phyloP scores from a whole-genome alignment of 2,329 filamentous ascomycete species.

The Verticillium isaacii region DNA sequence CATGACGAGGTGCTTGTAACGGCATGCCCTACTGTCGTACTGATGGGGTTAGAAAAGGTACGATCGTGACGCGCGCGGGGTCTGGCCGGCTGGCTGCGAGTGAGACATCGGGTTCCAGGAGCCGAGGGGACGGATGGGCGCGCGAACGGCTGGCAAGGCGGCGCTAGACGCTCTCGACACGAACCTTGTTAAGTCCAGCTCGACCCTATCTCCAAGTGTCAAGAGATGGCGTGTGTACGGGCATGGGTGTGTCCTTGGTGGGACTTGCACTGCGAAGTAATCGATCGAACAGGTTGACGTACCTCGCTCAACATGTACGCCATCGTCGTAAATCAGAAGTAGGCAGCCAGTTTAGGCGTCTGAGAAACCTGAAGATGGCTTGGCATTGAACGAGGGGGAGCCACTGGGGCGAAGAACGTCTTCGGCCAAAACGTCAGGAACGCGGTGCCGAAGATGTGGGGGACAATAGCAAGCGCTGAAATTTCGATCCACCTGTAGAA shows the following conservation, averaged over 20 bases:
- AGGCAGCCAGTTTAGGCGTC: too few species aligned
- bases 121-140: neutral
- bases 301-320: too few species aligned
- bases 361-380: too few species aligned
- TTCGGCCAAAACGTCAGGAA: too few species aligned
- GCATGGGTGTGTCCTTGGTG: neutral
- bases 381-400: too few species aligned
- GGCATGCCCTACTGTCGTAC: neutral
- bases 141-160: neutral
- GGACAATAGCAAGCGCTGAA: too few species aligned
- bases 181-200: neutral
- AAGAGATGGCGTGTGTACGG: constrained; percentile 10
- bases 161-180: neutral
- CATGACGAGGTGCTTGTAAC: neutral
- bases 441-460: too few species aligned
- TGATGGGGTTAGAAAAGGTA: neutral
- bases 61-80: neutral
- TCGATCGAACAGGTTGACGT: too few species aligned
- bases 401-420: too few species aligned
- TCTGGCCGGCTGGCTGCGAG: neutral
- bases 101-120: neutral
- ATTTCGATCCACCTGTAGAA: too few species aligned
- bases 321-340: too few species aligned
- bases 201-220: neutral
- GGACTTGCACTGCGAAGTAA: too few species aligned